phyloP scores from a whole-genome alignment of 2,329 filamentous ascomycete species.

The Colletotrichum chlorophyti region DNA sequence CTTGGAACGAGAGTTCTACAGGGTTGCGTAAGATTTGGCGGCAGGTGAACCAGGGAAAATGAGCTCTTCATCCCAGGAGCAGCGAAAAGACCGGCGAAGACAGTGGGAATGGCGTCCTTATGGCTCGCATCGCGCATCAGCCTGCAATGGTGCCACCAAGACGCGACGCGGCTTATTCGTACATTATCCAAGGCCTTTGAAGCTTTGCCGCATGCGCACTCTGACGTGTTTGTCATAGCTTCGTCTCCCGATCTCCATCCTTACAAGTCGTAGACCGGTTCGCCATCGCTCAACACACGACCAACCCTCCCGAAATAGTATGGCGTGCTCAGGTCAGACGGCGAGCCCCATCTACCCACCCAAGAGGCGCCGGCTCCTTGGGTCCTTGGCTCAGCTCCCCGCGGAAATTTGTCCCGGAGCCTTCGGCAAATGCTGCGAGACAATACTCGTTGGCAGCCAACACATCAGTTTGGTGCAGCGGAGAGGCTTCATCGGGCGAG shows the following conservation, averaged over 20 bases:
- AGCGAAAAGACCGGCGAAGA: not conserved
- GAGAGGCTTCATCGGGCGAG: not conserved
- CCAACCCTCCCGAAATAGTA: not conserved
- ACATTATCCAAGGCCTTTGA: not conserved
- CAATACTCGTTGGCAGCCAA: conserved; percentile 6
- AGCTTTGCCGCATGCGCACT: not conserved
- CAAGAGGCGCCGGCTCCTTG: not conserved
- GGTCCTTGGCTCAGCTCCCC: not conserved
- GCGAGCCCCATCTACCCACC: not conserved
- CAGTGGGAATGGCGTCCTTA: not conserved
- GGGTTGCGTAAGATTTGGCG: no score
- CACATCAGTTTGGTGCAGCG: not conserved
- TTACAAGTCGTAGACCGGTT: not conserved
- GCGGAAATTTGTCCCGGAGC: not conserved
- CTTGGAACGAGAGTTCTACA: not conserved
- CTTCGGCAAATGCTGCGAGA: conserved; percentile 8
- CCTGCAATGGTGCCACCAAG: conserved; percentile 1
- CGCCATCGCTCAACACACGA: not conserved
- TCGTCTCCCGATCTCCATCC: not conserved
- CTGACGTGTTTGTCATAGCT: not conserved
- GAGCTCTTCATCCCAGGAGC: not conserved
- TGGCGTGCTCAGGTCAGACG: not conserved
- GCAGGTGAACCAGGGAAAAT: no score
- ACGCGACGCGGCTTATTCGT: conserved; percentile 7
- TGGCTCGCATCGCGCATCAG: conserved; percentile 2